Percentiles rank a stretch among this genome's conserved stretches.
Conservation (phyloP, 2,329 filamentous ascomycete genomes). For the Fusarium aywerte region DNA sequence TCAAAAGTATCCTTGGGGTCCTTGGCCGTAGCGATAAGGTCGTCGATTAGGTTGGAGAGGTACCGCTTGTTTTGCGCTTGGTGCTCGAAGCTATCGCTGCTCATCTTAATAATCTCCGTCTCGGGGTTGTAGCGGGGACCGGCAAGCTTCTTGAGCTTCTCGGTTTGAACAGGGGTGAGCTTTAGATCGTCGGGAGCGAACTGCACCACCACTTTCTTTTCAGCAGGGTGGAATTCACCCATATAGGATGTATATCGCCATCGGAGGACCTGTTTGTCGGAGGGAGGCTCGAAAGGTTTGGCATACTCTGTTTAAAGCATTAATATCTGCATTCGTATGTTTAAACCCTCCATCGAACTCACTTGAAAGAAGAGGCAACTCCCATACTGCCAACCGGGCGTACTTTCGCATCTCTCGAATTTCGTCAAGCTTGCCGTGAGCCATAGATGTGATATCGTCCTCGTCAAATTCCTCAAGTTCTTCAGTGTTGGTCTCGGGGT, state of each 20-base stretch:
- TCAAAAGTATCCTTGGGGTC: slow-evolving; percentile 83
- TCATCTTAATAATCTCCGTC: slow-evolving; percentile 85
- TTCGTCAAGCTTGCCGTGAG: slow-evolving; percentile 87
- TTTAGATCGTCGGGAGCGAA: slow-evolving; percentile 80
- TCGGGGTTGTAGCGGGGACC: slow-evolving; percentile 89
- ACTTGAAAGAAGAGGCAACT: slow-evolving; percentile 92
- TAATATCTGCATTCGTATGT: slow-evolving; percentile 10
- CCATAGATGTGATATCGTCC: slow-evolving; percentile 85
- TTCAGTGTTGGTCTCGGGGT: slow-evolving; percentile 60
- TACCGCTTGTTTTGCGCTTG: slow-evolving; percentile 98
- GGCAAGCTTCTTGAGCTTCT: slow-evolving; percentile 88
- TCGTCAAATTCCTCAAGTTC: slow-evolving; percentile 75
- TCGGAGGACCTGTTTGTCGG: slow-evolving; percentile 75
- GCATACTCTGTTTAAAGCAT: slow-evolving; percentile 72
- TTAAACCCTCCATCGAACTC: slow-evolving; percentile 54
- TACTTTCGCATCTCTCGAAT: slow-evolving; percentile 91
- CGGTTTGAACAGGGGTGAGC: slow-evolving; percentile 73
- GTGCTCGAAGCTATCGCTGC: slow-evolving; percentile 86
- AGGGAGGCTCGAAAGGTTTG: slow-evolving; percentile 81
- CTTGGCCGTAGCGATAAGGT: slow-evolving; percentile 79
- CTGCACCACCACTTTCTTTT: slow-evolving; percentile 93
- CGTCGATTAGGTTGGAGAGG: slow-evolving; percentile 80
- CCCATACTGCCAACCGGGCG: slow-evolving; percentile 88
- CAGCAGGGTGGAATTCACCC: slow-evolving; percentile 90
- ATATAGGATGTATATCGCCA: slow-evolving; percentile 98